Percentiles rank a stretch among this genome's conserved stretches.
Evolutionary conservation across 139 green algal genomes (phyloP).

Genomic region (Asterochloris sp.): DNA sequence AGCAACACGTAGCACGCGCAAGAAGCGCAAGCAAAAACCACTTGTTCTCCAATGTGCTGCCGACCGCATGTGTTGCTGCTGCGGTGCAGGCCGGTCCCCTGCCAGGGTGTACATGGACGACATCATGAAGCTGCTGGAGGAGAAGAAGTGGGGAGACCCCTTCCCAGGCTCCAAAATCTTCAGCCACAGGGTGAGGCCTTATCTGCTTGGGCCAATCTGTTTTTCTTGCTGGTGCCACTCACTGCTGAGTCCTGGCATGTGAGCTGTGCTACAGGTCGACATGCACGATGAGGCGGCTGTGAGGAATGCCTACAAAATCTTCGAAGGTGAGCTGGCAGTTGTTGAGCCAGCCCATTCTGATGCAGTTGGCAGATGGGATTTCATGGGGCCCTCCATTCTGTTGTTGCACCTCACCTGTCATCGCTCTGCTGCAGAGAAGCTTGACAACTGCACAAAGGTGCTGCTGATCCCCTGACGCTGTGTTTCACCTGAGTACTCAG

Average conservation of each 20-base stretch:
- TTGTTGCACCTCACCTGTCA: too few relatives aligned
- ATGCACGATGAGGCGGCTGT: slow-evolving; percentile 25
- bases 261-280: too few relatives aligned
- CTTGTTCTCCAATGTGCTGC: too few relatives aligned
- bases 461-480: slow-evolving; percentile 36
- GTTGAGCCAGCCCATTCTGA: too few relatives aligned
- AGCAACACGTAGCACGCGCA: too few relatives aligned
- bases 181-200: slow-evolving; percentile 32
- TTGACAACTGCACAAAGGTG: slow-evolving; percentile 41
- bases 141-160: slow-evolving; percentile 7
- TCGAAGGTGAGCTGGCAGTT: slow-evolving; percentile 6
- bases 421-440: background rate
- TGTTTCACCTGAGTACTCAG: too few relatives aligned
- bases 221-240: too few relatives aligned
- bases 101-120: slow-evolving; percentile 34
- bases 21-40: too few relatives aligned
- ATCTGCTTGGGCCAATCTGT: too few relatives aligned
- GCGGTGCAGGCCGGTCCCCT: slow-evolving; percentile 25
- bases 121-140: slow-evolving; percentile 24
- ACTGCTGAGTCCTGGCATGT: too few relatives aligned
- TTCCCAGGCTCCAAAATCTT: slow-evolving; percentile 30
- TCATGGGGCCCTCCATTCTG: too few relatives aligned
- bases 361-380: background rate
- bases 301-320: slow-evolving; percentile 34
- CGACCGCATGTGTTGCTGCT: background rate